Evolutionary conservation across 2,329 filamentous ascomycete genomes (phyloP), one percentile per base, ranked within the genome.

Genomic region (Talaromyces islandicus): DNA sequence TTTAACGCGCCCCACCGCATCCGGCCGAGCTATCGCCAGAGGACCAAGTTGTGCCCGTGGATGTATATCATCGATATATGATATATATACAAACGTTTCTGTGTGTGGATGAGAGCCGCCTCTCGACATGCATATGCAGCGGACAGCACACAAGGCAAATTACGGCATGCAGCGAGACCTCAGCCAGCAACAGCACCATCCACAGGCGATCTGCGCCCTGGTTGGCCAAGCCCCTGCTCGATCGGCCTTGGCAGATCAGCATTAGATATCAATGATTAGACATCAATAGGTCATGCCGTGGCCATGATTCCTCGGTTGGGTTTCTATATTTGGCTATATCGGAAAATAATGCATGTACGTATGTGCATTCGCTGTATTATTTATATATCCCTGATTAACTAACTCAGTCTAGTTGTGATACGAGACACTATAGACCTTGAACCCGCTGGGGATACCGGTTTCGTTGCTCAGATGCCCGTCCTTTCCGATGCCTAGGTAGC

Each of bases 351-450:
- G 19, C 12, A 46, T 24, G 41, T 19, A 19, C 27, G 19, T 24
- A 46, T 24, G 41, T 19, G 41, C 27, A 29, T 52, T 17, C 43
- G 43, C 21, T 46, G 11, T 24, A 46, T 46, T 24, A 46, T 10
- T n/a, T 46, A 12, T 11, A 46, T 46, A 24, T 21, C 7, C 43
- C 9, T 24, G 7, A 46, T 46, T 24, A 4, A 46, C 43, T 46
- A 21, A 46, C 11, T 21, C 7, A 19, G 21, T 9, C 53, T 60
- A 60, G 29, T 56, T 46, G 46, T 60, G 58, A 17, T 60, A 60
- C n/a, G 59, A 61, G 7, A 61, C 59, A 52, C 59, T 61, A 17
- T 61, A 61, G n/a, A 61, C 30, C n/a, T 61, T 43, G 24, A 54
- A 61, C 7, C 30, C 51, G 25, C 14, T 52, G 12, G 35, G 11